Base-by-base conservation (phyloP, 2,329 filamentous ascomycete species). In the Trichoderma guizhouense region DNA sequence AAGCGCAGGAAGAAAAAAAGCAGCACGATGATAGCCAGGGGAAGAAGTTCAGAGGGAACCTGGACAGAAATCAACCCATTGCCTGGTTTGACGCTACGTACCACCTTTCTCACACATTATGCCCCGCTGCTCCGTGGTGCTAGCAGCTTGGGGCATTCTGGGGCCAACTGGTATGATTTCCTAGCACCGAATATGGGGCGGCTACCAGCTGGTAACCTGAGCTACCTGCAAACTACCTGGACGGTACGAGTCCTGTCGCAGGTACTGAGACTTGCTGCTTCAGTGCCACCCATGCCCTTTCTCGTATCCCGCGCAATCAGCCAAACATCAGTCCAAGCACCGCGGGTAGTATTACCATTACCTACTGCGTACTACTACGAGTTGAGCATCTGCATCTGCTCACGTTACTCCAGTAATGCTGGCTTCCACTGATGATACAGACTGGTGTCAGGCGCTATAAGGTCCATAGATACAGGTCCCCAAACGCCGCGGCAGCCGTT, bases 81-180 rank as follows among this genome's bases (percentile, higher is more conserved):
- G 55, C 36, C 36, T 26, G 66, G 55, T 69, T 61, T 69, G 66
- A 60, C 65, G 51, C 65, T 32, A 68, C 12, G 65, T 58, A 68
- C 55, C 55, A 47, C 15, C 53, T 14, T 61, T 51, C 66, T 69
- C 55, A 34, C 66, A 24, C 36, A 26, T 61, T 34, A 9, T 11
- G 28, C 36, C 55, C 66, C 66, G 18, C 53, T 61, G 43, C 66
- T 69, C 55, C 66, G 55, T 61, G 39, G 36, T 69, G 66, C 66
- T 69, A 69, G 53, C 55, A 60, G 65, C 21, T 43, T 61, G n/a
- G 57, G 66, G 55, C 39, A 69, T 28, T 60, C 55, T 60, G 66
- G 66, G 66, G 36, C 55, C 66, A 61, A 36, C 55, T 61, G 55
- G 28, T 51, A 61, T 26, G 36, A 60, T 58, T 60, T 58, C 26